Percentiles rank a stretch among this genome's conserved stretches.
phyloP scores from a whole-genome alignment of 208 protist genomes.

The Acanthamoeba triangularis region DNA sequence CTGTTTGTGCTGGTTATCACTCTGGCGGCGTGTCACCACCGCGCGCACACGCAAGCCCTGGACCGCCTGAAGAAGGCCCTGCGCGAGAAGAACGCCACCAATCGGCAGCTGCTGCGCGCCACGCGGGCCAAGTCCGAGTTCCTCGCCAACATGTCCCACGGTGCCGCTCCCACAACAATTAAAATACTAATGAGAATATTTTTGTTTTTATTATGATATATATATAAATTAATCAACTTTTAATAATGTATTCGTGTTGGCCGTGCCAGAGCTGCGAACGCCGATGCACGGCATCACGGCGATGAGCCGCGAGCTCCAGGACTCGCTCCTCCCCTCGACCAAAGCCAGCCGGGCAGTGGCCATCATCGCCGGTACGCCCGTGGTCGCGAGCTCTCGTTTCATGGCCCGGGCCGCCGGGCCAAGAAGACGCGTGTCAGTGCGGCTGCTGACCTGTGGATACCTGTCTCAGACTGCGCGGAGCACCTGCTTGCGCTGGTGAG shows the following conservation, averaged over 20 bases:
- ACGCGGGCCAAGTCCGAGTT: constrained; percentile 29
- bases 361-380: not conserved
- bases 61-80: not conserved
- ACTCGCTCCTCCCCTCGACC: not conserved
- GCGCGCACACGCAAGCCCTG: not conserved
- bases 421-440: no score
- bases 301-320: constrained; percentile 33
- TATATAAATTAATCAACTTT: no score
- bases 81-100: constrained; percentile 25
- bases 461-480: not conserved
- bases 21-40: not conserved
- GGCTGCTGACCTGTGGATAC: not conserved
- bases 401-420: no score
- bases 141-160: constrained; percentile 40
- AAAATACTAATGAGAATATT: no score
- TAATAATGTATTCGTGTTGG: no score
- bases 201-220: no score
- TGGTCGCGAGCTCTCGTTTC: no score
- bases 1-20: not conserved
- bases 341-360: not conserved
- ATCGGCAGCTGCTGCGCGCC: not conserved
- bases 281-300: constrained; percentile 41
- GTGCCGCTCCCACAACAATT: not conserved
- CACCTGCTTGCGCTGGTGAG: constrained; percentile 33
- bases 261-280: constrained; percentile 15